These are phyloP conservation scores for Euclidium syriacum DNA, from an alignment of 345 rosid genomes.

Conservation along the genomic window DNA sequence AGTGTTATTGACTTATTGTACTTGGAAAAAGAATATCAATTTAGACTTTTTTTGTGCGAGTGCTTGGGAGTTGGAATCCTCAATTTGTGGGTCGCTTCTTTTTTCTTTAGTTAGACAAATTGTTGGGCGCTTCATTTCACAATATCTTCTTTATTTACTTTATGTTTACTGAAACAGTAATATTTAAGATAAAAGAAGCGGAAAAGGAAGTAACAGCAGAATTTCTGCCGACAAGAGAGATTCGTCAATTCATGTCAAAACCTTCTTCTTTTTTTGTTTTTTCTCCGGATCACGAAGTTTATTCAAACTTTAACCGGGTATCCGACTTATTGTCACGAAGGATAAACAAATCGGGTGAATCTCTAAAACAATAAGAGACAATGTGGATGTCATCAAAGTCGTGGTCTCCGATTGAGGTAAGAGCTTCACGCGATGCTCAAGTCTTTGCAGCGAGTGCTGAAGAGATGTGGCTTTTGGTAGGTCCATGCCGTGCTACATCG, in stretches of 20 bases:
- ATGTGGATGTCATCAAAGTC: too few relatives aligned
- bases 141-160: not conserved
- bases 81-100: conserved; percentile 24
- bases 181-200: not conserved
- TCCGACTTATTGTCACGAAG: too few relatives aligned
- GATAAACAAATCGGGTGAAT: too few relatives aligned
- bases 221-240: conserved; percentile 19
- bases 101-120: conserved; percentile 19
- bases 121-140: conserved; percentile 18
- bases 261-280: too few relatives aligned
- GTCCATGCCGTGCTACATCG: too few relatives aligned
- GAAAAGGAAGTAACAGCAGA: not conserved
- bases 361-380: too few relatives aligned
- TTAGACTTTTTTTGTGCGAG: not conserved
- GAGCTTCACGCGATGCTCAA: too few relatives aligned
- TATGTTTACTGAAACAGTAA: not conserved
- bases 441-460: too few relatives aligned
- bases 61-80: conserved; percentile 18
- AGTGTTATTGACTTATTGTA: conserved; percentile 11
- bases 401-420: too few relatives aligned
- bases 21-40: not conserved
- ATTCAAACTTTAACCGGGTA: too few relatives aligned
- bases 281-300: too few relatives aligned
- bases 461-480: too few relatives aligned
- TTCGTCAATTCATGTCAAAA: conserved; percentile 7